These are phyloP conservation scores for Phaeosphaeriaceae sp. DNA, from an alignment of 2,329 filamentous ascomycete species.

Conservation along the genomic window DNA sequence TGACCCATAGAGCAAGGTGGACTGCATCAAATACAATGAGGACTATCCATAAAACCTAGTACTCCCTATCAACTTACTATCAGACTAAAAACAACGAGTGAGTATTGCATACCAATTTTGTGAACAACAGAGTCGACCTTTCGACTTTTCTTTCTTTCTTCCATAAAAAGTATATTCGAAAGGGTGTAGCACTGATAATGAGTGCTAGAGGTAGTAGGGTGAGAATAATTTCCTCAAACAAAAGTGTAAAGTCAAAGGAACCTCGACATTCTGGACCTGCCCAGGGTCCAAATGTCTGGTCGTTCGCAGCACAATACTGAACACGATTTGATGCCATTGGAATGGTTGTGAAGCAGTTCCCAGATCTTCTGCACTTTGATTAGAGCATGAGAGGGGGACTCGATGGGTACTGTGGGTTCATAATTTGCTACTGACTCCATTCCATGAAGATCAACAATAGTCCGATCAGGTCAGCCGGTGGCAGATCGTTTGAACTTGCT, in stretches of 20 bases:
- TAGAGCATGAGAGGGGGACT: conserved; percentile 27
- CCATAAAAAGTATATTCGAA: conserved; percentile 37
- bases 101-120: conserved; percentile 35
- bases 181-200: conserved; percentile 36
- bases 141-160: conserved; percentile 32
- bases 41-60: conserved; percentile 30
- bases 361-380: conserved; percentile 20
- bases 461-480: conserved; percentile 27
- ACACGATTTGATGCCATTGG: conserved; percentile 30
- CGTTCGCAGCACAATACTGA: conserved; percentile 28
- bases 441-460: conserved; percentile 14
- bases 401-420: conserved; percentile 21
- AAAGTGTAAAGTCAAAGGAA: conserved; percentile 48
- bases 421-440: conserved; percentile 19
- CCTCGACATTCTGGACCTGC: conserved; percentile 40
- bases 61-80: not conserved
- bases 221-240: conserved; percentile 46
- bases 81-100: not conserved
- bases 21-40: conserved; percentile 38
- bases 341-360: conserved; percentile 22
- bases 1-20: conserved; percentile 36
- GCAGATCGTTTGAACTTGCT: conserved; percentile 21
- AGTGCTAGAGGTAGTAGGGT: conserved; percentile 39
- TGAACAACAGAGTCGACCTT: conserved; percentile 25
- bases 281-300: conserved; percentile 43